Base-by-base conservation (phyloP, 176 grass and related monocot genomes). In the Pharus latifolius region DNA sequence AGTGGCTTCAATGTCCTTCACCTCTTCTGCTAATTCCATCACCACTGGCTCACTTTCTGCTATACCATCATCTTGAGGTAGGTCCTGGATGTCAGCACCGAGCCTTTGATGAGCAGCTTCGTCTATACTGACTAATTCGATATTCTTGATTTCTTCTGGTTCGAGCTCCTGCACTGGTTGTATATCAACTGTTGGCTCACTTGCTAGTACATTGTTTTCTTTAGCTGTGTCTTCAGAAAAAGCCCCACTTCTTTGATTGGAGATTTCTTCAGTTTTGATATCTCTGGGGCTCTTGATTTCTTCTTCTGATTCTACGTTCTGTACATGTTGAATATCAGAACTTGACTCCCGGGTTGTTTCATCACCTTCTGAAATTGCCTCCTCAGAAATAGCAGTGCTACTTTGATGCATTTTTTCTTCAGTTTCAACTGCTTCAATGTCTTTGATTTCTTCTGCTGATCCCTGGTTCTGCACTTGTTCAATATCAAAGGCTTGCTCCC, bases 401-500 rank as follows among this genome's bases (percentile, higher is more conserved):
- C 43, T 75, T 67, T 49, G 52, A 38, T 75, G 70, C 18, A 25
- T 25, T 43, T 5, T 49, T 73, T 65, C 22, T 29, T 59, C 51
- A 26, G 32, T 17, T 26, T 79, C 55, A 43, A 40, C 33, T 63
- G 37, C 57, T 75, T 53, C 24, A 37, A 46, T 22, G 37, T 71
- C 50, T 65, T 55, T 45, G 12, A 2, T 64, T 65, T 78, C 74
- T 72, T 72, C 67, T 35, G 42, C 55, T 37, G 35, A 28, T 84
- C 47, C 57, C 4, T 78, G 51, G 67, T 43, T 60, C 69, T 73
- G 60, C 16, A 6, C 51, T 44, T 63, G 56, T 37, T 84, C 43
- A 52, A 52, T 58, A 60, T 51, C 16, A 30, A 53, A 51, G 10
- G 44, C 28, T 69, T 12, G 44, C 22, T 69, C 62, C 44, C 14